Base-by-base conservation (phyloP, 371 early-diverging fungal species). In the Smittium culicis region DNA sequence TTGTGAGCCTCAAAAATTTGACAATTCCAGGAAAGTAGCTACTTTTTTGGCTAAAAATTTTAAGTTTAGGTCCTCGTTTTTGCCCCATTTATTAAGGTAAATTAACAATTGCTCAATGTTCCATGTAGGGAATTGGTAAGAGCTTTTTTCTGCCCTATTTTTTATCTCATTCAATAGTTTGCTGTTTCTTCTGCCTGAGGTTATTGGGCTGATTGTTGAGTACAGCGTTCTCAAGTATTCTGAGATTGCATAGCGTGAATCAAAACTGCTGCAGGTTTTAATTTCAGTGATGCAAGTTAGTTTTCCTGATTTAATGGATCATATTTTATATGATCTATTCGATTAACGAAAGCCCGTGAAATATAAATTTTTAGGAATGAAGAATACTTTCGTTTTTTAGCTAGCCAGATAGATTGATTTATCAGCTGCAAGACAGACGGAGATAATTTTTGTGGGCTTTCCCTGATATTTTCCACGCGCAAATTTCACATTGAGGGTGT, bases 311-410 rank as follows among this genome's bases (percentile, higher is more conserved):
- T 59, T 8, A 59, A 11, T 59, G 5, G 8, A 59, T n/a, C n/a
- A 27, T 59, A 59, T 59, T 59, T n/a, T 8, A 16, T n/a, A 16
- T 25, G 60, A 59, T 59, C n/a, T 59, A 59, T 59, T 59, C n/a
- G 8, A 8, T 59, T n/a, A 31, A 8, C 20, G 8, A 14, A 8
- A 14, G 45, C 8, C 45, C 45, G 20, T 14, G 20, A 8, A 45
- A 45, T 45, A 45, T 14, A 14, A 8, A 8, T 45, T 45, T 45
- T 45, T 45, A 45, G 45, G 20, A 14, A 45, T 14, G 45, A 45
- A 8, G 8, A 14, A 20, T 45, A 45, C 14, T 20, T 45, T 45
- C 20, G 8, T 45, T 8, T 20, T 8, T 8, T 45, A 20, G 14
- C 20, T 45, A 20, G 20, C 20, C 45, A 14, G 8, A 45, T 45